Base-by-base conservation (phyloP, 495 filamentous ascomycete genomes). In the Xylaria cubensis region DNA sequence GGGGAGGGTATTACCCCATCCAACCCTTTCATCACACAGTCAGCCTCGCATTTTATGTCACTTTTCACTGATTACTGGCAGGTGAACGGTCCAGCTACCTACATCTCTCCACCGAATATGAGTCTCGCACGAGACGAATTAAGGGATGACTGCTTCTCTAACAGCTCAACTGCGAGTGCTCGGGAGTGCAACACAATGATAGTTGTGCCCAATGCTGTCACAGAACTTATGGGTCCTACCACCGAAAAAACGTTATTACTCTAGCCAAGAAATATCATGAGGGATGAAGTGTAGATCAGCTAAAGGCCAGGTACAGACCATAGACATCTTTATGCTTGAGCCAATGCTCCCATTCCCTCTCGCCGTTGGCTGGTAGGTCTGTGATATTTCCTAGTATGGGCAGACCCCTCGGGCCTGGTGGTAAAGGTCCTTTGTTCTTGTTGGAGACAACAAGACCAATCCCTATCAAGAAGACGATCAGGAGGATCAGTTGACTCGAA, bases 311-410 rank as follows among this genome's bases (percentile, higher is more conserved):
- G 56, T 29, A 63, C 62, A 62, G n/a, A 68, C 71, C 83, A 72
- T 86, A 86, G 6, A 75, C 59, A 53, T 85, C 83, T 62, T 85
- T 86, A 69, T 85, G 84, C 67, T 84, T 80, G 2, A 82, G 56
- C 84, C 84, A 86, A 70, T 85, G 83, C 34, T 77, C 41, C 73
- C 76, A 83, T 70, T 84, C 83, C 21, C 64, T 78, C 24, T 29
- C 62, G 2, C 74, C 80, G 1, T 66, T 46, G 1, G 46, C 32
- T 3, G 84, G 84, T 1, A 86, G 76, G 58, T 86, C 81, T 0
- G 50, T 55, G 6, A 86, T 24, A 71, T 86, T 86, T 6, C 85
- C 84, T 41, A 86, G 63, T 4, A 87, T 42, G 9, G 82, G 82
- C 26, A 77, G 24, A 8, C 62, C 62, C 24, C 24, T 64, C 12